Base-by-base conservation (phyloP, 345 rosid species). In the Erodium maritimum region DNA sequence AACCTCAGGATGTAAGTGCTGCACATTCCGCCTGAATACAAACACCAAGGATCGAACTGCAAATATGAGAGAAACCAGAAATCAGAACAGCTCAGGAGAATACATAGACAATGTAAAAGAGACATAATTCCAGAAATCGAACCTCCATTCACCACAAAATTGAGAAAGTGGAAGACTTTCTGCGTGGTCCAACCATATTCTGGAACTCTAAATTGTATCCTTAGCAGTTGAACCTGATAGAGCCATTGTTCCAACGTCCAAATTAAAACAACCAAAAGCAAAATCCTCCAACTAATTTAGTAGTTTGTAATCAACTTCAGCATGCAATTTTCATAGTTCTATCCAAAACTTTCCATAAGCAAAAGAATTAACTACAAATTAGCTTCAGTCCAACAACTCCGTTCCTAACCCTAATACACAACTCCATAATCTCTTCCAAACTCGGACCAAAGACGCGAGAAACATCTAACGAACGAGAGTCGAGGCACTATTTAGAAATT, bases 181-280 rank as follows among this genome's bases (percentile, higher is more conserved):
- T 87, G 97, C 19, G 91, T 90, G 23, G 97, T 90, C 97, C 96
- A 90, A 11, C 97, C 97, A 29, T 85, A 87, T 79, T 90, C 97
- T 0, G 97, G 97, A 71, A 90, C 97, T 73, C 96, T 75, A 64
- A 87, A 60, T 67, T 87, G 95, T 64, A 90, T 90, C 61, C 97
- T 79, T 52, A 87, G 71, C 54, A 90, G 65, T 82, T 90, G 97
- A 80, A 90, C 76, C 97, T 90, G 50, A 50, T 4, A 57, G n/a
- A n/a, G n/a, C n/a, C n/a, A n/a, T n/a, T n/a, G 17, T 21, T 11
- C 42, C 42, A 4, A 11, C 5, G 21, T 42, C 16, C 16, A 29
- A 21, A 23, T 22, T 10, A 5, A 21, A 10, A 10, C 22, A 4
- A 42, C 14, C 17, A 4, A 20, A 23, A 24, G 23, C 37, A 21